phyloP scores from a whole-genome alignment of 148 eudicot species.

The Mesembryanthemum crystallinum region DNA sequence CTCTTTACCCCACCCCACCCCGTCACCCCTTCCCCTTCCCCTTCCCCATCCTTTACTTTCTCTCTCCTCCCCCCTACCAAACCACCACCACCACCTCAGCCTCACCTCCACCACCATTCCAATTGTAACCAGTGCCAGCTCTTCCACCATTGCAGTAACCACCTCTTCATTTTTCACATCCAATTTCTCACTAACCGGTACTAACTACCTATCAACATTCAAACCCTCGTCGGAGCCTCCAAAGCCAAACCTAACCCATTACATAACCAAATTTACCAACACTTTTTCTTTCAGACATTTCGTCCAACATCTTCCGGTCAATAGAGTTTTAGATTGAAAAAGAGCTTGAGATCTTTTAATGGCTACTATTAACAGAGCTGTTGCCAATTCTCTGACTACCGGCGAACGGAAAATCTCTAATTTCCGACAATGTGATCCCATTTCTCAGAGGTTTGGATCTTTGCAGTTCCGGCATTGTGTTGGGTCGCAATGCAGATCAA shows the following conservation, averaged over 20 bases:
- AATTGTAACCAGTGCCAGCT: too few species aligned
- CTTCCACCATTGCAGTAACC: too few species aligned
- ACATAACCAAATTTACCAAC: neutral
- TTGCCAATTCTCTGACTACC: constrained; percentile 12
- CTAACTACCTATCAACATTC: too few species aligned
- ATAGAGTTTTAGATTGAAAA: too few species aligned
- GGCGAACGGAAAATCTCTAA: constrained; percentile 4
- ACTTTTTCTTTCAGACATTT: constrained; percentile 7
- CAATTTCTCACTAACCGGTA: too few species aligned
- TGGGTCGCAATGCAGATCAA: constrained; percentile 17
- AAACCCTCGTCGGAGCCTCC: constrained; percentile 24
- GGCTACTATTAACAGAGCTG: constrained; percentile 30
- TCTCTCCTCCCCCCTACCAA: too few species aligned
- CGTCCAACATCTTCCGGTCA: constrained; percentile 14
- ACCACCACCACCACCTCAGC: too few species aligned
- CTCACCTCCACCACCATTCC: too few species aligned
- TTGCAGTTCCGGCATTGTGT: neutral
- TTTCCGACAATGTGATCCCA: constrained; percentile 3
- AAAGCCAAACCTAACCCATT: neutral
- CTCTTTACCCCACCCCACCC: too few species aligned
- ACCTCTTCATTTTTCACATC: too few species aligned
- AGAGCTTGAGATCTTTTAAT: neutral
- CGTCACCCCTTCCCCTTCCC: too few species aligned
- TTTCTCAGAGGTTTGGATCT: constrained; percentile 24
- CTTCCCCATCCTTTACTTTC: too few species aligned